Evolutionary conservation across 2,329 filamentous ascomycete genomes (phyloP), one percentile per base, ranked within the genome.

Genomic region (Paracorniculantispora psalliotae): DNA sequence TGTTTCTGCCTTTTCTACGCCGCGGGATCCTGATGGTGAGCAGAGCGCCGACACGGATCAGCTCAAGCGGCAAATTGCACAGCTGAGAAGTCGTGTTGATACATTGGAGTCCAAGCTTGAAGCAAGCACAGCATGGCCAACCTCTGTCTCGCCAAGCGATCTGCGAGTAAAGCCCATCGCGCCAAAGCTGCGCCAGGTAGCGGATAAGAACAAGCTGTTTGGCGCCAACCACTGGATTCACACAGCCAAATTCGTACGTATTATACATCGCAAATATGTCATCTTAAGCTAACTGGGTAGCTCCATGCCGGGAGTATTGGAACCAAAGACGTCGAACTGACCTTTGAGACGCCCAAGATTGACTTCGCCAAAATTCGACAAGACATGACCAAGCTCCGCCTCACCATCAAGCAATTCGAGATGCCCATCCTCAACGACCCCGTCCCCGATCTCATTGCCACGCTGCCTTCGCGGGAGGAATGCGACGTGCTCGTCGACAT

Each of bases 151-250:
- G 30, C 6, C 57, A 9, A 21, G 48, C 2, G 48, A 41, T 4
- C 12, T 47, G 41, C 21, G 26, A 4, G 39, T 59, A 3, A 13
- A 21, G 4, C 49, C 21, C n/a, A 41, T 54, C 4, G 28, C n/a
- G 9, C 57, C 57, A 4, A 54, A 30, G 19, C 10, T 59, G 57
- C 49, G 50, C 2, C 39, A 47, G 39, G 39, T 41, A n/a, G 39
- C 10, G 12, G 50, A 37, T 6, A 59, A 59, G 50, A 59, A 51
- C 30, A 59, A 59, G 49, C 25, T 59, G 4, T 59, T 54, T 44
- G 48, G 48, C 30, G 28, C 41, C 10, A 54, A 59, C 13, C 57
- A 59, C 44, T 59, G 49, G 49, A 41, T 59, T 28, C 50, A 53
- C 17, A 53, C 57, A n/a, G 39, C 35, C 1, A 54, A 59, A 9